These are phyloP conservation scores for Auricularia auricula-judae DNA, from an alignment of 768 basidiomycete genomes.

Conservation along the genomic window DNA sequence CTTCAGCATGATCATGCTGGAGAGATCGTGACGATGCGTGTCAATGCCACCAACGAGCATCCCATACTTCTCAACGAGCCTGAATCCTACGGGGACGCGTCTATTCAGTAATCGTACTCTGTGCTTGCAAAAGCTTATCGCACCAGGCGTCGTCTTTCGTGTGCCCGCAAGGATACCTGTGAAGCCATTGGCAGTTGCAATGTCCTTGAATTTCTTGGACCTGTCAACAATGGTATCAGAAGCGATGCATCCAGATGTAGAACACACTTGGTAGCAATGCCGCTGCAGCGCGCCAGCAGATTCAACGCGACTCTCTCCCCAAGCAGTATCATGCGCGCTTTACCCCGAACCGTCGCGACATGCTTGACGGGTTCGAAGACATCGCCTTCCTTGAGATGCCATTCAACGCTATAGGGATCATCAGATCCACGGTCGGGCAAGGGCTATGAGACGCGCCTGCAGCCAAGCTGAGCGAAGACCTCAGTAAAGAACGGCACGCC, in stretches of 20 bases:
- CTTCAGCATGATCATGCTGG: constrained; percentile 99
- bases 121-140: background rate
- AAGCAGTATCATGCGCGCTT: constrained; percentile 75
- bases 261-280: constrained; percentile 82
- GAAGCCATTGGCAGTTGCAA: constrained; percentile 70
- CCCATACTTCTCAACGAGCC: constrained; percentile 95
- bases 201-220: constrained; percentile 70
- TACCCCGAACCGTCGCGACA: constrained; percentile 85
- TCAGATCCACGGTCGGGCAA: background rate
- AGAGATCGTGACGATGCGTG: constrained; percentile 90
- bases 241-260: background rate
- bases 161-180: constrained; percentile 88
- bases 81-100: constrained; percentile 48
- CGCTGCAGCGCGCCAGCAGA: constrained; percentile 87
- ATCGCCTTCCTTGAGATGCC: constrained; percentile 84
- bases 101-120: background rate
- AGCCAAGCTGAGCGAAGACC: constrained; percentile 79
- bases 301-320: constrained; percentile 93
- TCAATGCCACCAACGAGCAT: constrained; percentile 98
- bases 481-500: constrained; percentile 95
- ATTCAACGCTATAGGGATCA: constrained; percentile 59
- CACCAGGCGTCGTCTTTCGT: constrained; percentile 91
- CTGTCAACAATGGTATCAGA: constrained; percentile 27
- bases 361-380: constrained; percentile 70
- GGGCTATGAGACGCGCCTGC: constrained; percentile 52